Percentiles rank a stretch among this genome's conserved stretches.
These are phyloP conservation scores for Puccinia coronata DNA, from an alignment of 1,284 basidiomycete species.

Conservation along the genomic window DNA sequence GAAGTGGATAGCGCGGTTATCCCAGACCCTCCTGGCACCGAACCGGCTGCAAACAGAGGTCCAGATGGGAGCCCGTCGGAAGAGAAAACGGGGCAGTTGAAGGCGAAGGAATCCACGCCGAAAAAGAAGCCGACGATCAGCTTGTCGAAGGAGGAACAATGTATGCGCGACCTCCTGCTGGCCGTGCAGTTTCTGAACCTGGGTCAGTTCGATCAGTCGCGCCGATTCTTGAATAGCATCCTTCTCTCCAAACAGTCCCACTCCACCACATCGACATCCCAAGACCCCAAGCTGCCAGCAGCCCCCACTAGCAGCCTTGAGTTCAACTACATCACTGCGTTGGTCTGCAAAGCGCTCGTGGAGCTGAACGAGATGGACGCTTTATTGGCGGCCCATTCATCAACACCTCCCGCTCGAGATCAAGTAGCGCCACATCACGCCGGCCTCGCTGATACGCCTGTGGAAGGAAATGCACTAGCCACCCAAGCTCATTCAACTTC, in stretches of 20 bases:
- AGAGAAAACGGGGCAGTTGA: not conserved
- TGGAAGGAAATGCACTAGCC: not conserved
- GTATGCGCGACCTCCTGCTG: slow-evolving; percentile 17
- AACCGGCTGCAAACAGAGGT: not conserved
- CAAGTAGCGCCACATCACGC: not conserved
- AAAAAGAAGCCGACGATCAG: slow-evolving; percentile 8
- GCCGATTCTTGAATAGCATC: slow-evolving; percentile 23
- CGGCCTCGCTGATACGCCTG: not conserved
- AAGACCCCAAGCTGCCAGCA: not conserved
- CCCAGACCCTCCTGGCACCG: not conserved
- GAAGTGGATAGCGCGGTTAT: not conserved
- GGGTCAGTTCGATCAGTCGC: slow-evolving; percentile 16
- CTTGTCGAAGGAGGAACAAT: slow-evolving; percentile 16
- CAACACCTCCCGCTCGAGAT: not conserved
- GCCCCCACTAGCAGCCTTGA: not conserved
- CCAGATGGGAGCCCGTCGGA: not conserved
- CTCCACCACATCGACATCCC: not conserved
- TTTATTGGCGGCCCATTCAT: not conserved
- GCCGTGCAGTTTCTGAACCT: slow-evolving; percentile 27
- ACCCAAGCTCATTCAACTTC: not conserved
- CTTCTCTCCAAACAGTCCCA: not conserved
- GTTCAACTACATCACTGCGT: slow-evolving; percentile 4
- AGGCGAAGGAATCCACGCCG: not conserved
- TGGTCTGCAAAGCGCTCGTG: slow-evolving; percentile 5
- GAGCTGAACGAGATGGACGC: slow-evolving; percentile 16